phyloP scores from a whole-genome alignment of 2,329 filamentous ascomycete genomes.

The Meredithiella fracta region DNA sequence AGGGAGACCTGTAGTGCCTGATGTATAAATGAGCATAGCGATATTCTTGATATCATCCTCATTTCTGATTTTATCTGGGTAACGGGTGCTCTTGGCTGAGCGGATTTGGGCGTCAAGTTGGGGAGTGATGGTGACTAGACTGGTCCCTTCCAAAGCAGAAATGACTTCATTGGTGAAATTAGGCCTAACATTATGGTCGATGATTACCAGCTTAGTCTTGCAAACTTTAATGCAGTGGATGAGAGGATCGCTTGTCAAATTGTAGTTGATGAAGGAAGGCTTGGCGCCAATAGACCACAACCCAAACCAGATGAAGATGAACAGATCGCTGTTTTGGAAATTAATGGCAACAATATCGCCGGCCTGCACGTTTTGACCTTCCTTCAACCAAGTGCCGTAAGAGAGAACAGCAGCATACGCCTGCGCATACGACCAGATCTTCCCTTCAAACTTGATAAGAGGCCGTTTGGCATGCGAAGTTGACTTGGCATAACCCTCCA shows the following conservation, averaged over 20 bases:
- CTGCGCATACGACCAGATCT: slow-evolving; percentile 56
- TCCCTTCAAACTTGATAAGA: slow-evolving; percentile 53
- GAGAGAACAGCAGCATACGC: slow-evolving; percentile 53
- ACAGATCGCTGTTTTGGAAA: slow-evolving; percentile 66
- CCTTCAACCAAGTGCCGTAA: slow-evolving; percentile 61
- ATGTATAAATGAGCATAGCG: slow-evolving; percentile 67
- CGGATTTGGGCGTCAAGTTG: slow-evolving; percentile 39
- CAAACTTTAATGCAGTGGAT: slow-evolving; percentile 58
- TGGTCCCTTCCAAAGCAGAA: slow-evolving; percentile 31
- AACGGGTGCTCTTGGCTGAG: slow-evolving; percentile 35
- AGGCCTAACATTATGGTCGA: slow-evolving; percentile 35
- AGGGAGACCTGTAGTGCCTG: slow-evolving; percentile 69
- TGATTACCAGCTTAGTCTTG: slow-evolving; percentile 47
- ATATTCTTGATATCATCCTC: slow-evolving; percentile 38
- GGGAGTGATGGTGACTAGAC: slow-evolving; percentile 45
- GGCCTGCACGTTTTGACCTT: slow-evolving; percentile 43
- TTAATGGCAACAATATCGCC: slow-evolving; percentile 67
- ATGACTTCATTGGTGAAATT: slow-evolving; percentile 43
- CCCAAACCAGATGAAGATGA: slow-evolving; percentile 58
- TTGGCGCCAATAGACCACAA: slow-evolving; percentile 71
- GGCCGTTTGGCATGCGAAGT: slow-evolving; percentile 33
- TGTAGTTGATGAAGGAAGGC: slow-evolving; percentile 81
- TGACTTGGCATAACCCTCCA: slow-evolving; percentile 48
- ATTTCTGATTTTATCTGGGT: slow-evolving; percentile 39
- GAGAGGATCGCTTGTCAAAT: slow-evolving; percentile 54